phyloP scores from a whole-genome alignment of 495 filamentous ascomycete species.

The Penicillium cinerascens region DNA sequence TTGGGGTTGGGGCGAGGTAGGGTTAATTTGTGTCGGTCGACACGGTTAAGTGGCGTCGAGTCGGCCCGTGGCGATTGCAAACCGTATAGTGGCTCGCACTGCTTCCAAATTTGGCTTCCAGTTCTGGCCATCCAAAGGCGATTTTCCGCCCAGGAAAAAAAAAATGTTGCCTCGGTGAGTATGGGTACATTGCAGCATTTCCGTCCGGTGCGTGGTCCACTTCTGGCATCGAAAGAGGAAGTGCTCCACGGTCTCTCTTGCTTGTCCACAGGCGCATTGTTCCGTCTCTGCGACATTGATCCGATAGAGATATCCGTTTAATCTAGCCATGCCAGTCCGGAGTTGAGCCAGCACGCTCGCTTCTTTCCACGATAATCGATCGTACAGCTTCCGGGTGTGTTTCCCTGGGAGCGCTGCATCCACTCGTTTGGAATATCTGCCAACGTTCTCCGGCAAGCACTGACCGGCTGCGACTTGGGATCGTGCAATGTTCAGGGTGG shows the following conservation, averaged over 20 bases:
- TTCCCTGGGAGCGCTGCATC: constrained; percentile 30
- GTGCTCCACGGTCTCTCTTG: no score
- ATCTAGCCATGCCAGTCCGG: constrained; percentile 31
- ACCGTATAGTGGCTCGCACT: no score
- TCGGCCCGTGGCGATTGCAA: constrained; percentile 1
- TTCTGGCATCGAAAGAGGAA: no score
- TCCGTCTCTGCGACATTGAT: constrained; percentile 24
- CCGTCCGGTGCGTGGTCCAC: no score
- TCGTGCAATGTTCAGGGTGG: no score
- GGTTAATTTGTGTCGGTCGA: neutral
- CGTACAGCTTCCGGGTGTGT: constrained; percentile 28
- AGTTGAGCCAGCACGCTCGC: constrained; percentile 33
- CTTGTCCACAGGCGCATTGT: constrained; percentile 27
- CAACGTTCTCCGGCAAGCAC: constrained; percentile 7
- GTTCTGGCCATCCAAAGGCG: constrained; percentile 24
- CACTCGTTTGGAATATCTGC: constrained; percentile 25
- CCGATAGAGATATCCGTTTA: constrained; percentile 31
- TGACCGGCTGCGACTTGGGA: constrained; percentile 10
- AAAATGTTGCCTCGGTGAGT: no score
- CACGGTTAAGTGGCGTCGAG: constrained; percentile 1
- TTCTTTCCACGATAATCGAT: constrained; percentile 29
- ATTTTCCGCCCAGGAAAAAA: constrained; percentile 31
- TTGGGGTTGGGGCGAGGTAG: neutral
- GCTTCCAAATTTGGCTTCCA: constrained; percentile 28
- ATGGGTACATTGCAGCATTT: no score